Evolutionary conservation across 1,284 basidiomycete species (phyloP).

Genomic region (Apiotrichum akiyoshidainum): DNA sequence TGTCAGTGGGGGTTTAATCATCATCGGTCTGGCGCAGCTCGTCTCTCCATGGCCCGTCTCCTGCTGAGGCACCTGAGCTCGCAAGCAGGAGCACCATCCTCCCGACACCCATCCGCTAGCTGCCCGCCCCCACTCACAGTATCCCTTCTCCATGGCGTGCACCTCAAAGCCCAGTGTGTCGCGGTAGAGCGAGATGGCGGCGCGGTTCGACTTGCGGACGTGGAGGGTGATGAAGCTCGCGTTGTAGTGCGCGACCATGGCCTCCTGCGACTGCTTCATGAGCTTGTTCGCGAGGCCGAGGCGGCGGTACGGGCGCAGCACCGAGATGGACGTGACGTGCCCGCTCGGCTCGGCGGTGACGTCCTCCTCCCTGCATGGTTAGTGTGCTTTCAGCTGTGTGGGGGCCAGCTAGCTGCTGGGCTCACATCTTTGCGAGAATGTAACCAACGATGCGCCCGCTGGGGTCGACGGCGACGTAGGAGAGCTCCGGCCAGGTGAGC

Average conservation of each 20-base stretch:
- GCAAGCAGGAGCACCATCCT: neutral
- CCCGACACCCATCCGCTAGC: neutral
- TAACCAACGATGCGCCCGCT: slow-evolving; percentile 89
- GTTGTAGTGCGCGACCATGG: slow-evolving; percentile 77
- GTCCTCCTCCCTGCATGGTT: slow-evolving; percentile 66
- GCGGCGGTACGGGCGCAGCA: slow-evolving; percentile 76
- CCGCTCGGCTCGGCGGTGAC: slow-evolving; percentile 63
- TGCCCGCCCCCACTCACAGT: slow-evolving; percentile 81
- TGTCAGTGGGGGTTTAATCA: neutral
- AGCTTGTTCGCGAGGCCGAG: slow-evolving; percentile 81
- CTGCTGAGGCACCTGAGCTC: too few species aligned
- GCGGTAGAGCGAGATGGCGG: slow-evolving; percentile 76
- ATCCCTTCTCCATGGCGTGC: slow-evolving; percentile 70
- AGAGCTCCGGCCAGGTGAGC: slow-evolving; percentile 88
- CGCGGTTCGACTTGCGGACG: slow-evolving; percentile 80
- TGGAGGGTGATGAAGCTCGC: slow-evolving; percentile 76
- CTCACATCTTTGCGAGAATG: slow-evolving; percentile 87
- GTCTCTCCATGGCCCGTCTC: neutral
- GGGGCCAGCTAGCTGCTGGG: slow-evolving; percentile 20
- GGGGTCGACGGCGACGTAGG: slow-evolving; percentile 88
- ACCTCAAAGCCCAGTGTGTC: slow-evolving; percentile 78
- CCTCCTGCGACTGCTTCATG: slow-evolving; percentile 81
- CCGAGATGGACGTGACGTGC: slow-evolving; percentile 87
- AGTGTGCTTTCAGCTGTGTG: neutral
- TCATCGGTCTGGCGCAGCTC: too few species aligned